Conservation (phyloP, 1,139 yeast species). For the Candida sanyaensis region DNA sequence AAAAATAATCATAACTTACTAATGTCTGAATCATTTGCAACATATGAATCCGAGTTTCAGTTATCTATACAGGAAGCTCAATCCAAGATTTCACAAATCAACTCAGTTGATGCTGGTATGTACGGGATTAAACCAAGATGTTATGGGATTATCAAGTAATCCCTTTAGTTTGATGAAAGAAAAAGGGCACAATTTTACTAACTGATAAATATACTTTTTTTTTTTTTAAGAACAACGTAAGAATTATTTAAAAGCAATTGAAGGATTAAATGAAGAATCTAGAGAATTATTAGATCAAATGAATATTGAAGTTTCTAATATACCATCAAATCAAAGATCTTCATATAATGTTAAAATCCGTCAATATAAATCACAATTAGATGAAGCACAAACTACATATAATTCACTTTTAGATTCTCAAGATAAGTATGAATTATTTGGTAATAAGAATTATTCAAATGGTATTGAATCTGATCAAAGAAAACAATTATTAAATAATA, state of each 20-base stretch:
- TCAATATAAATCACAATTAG: constrained; percentile 63
- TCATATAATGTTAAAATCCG: constrained; percentile 71
- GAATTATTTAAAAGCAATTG: constrained; percentile 57
- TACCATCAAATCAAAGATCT: constrained; percentile 71
- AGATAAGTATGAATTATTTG: constrained; percentile 69
- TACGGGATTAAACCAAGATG: constrained; percentile 11
- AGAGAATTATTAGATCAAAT: constrained; percentile 79
- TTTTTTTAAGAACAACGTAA: constrained; percentile 42
- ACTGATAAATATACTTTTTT: constrained; percentile 13
- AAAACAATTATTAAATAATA: constrained; percentile 75
- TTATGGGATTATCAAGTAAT: too few relatives aligned
- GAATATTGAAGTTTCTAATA: constrained; percentile 76
- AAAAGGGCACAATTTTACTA: neutral
- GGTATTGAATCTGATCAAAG: constrained; percentile 66
- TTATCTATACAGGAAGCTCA: constrained; percentile 71
- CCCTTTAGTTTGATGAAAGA: neutral
- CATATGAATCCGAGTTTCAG: constrained; percentile 75
- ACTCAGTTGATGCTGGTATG: constrained; percentile 54
- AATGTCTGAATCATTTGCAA: constrained; percentile 63
- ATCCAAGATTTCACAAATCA: constrained; percentile 62
- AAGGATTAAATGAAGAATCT: constrained; percentile 74
- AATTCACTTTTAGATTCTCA: constrained; percentile 57
- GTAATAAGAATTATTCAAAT: constrained; percentile 44
- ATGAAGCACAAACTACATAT: constrained; percentile 54
- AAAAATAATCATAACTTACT: too few relatives aligned